Evolutionary conservation across 192 early-diverging fungal species (phyloP).

Genomic region (Backusella westeae): DNA sequence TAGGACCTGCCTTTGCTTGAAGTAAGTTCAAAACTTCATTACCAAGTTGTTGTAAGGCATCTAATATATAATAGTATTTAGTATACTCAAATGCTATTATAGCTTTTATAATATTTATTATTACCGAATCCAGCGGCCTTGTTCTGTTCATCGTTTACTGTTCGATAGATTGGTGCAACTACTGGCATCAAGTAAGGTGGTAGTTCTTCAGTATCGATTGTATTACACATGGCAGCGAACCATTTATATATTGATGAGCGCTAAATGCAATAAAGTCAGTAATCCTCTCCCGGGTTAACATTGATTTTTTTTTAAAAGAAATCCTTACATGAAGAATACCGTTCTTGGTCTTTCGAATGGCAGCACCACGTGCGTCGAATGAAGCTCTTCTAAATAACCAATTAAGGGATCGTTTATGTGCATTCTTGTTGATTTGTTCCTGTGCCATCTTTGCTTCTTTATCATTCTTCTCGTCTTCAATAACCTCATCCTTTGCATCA

Average conservation of each 20-base stretch:
- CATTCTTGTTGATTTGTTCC: conserved; percentile 17
- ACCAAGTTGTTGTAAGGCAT: conserved; percentile 72
- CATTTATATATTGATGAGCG: conserved; percentile 84
- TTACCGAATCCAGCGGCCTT: conserved; percentile 65
- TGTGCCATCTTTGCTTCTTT: conserved; percentile 16
- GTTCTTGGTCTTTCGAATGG: conserved; percentile 33
- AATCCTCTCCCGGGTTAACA: not conserved
- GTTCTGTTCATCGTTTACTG: conserved; percentile 66
- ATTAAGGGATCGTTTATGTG: conserved; percentile 41
- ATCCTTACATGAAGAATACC: conserved; percentile 42
- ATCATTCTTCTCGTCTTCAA: conserved; percentile 31
- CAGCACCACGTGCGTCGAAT: conserved; percentile 63
- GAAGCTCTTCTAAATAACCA: conserved; percentile 64
- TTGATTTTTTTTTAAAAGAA: not conserved
- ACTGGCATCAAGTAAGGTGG: conserved; percentile 67
- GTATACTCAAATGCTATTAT: not conserved
- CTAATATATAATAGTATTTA: conserved; percentile 31
- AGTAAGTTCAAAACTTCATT: conserved; percentile 76
- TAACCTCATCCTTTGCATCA: conserved; percentile 38
- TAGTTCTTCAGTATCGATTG: conserved; percentile 57
- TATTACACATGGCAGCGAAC: conserved; percentile 82
- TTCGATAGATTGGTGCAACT: conserved; percentile 78
- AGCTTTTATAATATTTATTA: conserved; percentile 5
- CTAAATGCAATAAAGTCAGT: conserved; percentile 46
- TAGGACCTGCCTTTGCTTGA: conserved; percentile 74